Conservation (phyloP, 139 green algal genomes). For the Micractinium conductrix region DNA sequence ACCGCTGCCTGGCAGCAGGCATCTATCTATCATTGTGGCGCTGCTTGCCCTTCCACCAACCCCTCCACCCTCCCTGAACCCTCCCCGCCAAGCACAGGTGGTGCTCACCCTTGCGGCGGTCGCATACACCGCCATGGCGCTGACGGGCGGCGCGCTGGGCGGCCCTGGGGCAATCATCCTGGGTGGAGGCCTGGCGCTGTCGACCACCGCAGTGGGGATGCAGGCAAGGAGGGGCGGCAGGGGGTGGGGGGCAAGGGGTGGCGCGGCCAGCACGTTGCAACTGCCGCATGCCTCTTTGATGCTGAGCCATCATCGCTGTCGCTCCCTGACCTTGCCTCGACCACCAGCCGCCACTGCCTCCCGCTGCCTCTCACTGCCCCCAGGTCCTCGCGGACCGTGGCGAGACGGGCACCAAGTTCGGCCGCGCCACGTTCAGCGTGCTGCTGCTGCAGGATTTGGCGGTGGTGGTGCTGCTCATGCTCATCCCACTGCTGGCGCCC, state of each 20-base stretch:
- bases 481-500: constrained; percentile 97
- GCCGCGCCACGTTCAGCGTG: constrained; percentile 95
- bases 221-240: constrained; percentile 68
- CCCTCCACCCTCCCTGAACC: neutral
- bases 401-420: constrained; percentile 92
- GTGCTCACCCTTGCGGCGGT: constrained; percentile 68
- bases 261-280: too few relatives aligned
- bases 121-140: constrained; percentile 51
- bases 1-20: too few relatives aligned
- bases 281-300: neutral
- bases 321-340: neutral
- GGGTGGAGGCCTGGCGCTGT: constrained; percentile 93
- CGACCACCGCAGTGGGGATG: constrained; percentile 96
- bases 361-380: neutral
- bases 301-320: neutral
- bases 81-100: constrained; percentile 61
- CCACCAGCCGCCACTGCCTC: neutral
- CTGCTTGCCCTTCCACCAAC: neutral
- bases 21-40: too few relatives aligned
- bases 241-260: too few relatives aligned
- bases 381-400: constrained; percentile 86
- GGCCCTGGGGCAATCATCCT: constrained; percentile 90
- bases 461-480: constrained; percentile 99
- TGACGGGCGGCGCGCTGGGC: constrained; percentile 59
- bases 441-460: constrained; percentile 97